Evolutionary conservation across 352 stramenopile genomes (phyloP).

Genomic region (Globisporangium megalacanthum): DNA sequence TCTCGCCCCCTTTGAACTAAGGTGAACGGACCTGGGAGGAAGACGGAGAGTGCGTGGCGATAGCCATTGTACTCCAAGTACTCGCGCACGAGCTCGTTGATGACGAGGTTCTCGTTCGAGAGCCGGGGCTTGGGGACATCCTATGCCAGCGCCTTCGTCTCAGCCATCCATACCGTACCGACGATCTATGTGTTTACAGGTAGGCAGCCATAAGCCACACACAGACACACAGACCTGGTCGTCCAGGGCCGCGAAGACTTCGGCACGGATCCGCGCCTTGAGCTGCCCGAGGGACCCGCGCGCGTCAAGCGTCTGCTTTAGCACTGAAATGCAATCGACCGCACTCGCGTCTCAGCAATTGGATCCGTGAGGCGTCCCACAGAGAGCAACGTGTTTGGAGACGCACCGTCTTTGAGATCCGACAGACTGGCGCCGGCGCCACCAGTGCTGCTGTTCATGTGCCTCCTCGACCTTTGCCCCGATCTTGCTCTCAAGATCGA

Average conservation of each 20-base stretch:
- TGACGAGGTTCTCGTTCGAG: slow-evolving; percentile 91
- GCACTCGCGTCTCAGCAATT: neutral
- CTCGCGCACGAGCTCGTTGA: slow-evolving; percentile 93
- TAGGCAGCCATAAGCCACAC: no score
- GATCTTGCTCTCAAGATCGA: neutral
- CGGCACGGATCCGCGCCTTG: slow-evolving; percentile 76
- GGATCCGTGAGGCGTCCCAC: no score
- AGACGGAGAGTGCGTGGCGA: slow-evolving; percentile 81
- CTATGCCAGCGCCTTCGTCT: neutral
- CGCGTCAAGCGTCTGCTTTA: slow-evolving; percentile 81
- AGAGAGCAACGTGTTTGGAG: neutral
- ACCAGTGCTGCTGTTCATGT: neutral
- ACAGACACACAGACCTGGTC: slow-evolving; percentile 40
- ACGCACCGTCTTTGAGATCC: slow-evolving; percentile 52
- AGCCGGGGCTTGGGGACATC: slow-evolving; percentile 68
- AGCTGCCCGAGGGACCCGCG: slow-evolving; percentile 74
- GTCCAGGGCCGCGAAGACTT: slow-evolving; percentile 82
- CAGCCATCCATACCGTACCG: neutral
- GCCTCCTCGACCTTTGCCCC: slow-evolving; percentile 1
- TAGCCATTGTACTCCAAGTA: slow-evolving; percentile 95
- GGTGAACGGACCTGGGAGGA: slow-evolving; percentile 45
- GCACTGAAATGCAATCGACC: slow-evolving; percentile 25
- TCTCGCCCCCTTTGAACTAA: neutral
- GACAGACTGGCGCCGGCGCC: slow-evolving; percentile 31
- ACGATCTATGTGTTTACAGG: neutral